Percentiles rank a stretch among this genome's conserved stretches.
Evolutionary conservation across 257 asterid genomes (phyloP).

Genomic region (Solanum ossicruentum): DNA sequence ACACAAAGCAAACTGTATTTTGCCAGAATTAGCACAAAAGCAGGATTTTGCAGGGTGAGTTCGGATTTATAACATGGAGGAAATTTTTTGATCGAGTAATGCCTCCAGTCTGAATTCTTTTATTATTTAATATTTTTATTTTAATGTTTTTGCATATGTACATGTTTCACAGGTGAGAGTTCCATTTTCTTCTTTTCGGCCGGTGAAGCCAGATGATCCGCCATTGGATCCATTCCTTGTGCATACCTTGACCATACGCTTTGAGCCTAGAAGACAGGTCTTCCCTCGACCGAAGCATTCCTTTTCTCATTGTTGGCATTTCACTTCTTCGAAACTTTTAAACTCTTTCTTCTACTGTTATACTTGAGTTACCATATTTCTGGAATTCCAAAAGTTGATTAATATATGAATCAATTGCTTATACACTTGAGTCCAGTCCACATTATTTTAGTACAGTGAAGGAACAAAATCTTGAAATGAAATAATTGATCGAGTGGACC

Average conservation of each 20-base stretch:
- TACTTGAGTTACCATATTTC: background rate
- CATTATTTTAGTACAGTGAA: background rate
- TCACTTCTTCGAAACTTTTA: background rate
- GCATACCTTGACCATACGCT: slow-evolving; percentile 83
- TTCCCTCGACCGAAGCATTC: background rate
- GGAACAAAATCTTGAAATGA: background rate
- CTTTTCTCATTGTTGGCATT: background rate
- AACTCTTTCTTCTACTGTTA: background rate
- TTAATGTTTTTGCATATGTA: background rate
- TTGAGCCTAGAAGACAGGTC: slow-evolving; percentile 97
- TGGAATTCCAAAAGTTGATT: background rate
- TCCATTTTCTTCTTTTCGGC: slow-evolving; percentile 85
- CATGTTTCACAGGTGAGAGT: slow-evolving; percentile 61
- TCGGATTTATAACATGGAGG: background rate
- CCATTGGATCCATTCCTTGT: slow-evolving; percentile 94
- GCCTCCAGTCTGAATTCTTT: background rate
- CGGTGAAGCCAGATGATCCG: slow-evolving; percentile 83
- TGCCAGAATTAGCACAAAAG: slow-evolving; percentile 86
- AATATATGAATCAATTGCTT: background rate
- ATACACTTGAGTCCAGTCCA: background rate
- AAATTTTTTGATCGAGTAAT: background rate
- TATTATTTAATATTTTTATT: background rate
- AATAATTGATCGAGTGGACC: background rate
- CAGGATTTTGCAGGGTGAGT: slow-evolving; percentile 93
- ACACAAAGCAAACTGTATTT: slow-evolving; percentile 73